These are phyloP conservation scores for Kodamaea sp. DNA, from an alignment of 1,139 yeast species.

Conservation along the genomic window DNA sequence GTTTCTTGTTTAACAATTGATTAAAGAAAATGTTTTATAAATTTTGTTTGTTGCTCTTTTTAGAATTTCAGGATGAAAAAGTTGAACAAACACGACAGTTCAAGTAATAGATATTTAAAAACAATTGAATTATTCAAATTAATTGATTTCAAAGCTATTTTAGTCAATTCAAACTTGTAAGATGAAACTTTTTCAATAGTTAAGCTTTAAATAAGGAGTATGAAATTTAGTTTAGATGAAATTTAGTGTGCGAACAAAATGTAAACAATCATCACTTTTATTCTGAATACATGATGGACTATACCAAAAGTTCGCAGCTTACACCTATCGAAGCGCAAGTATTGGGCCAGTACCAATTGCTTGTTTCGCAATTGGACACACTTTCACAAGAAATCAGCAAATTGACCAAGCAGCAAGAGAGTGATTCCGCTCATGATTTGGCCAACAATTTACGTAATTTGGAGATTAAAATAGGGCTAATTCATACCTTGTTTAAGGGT, in stretches of 20 bases:
- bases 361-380: slow-evolving; percentile 40
- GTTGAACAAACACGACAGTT: too few relatives aligned
- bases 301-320: slow-evolving; percentile 27
- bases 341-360: slow-evolving; percentile 44
- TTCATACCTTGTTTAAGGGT: slow-evolving; percentile 64
- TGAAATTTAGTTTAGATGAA: slow-evolving; percentile 1
- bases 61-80: background rate
- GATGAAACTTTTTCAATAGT: too few relatives aligned
- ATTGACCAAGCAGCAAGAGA: slow-evolving; percentile 19
- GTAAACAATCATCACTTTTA: background rate
- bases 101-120: too few relatives aligned
- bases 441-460: slow-evolving; percentile 51
- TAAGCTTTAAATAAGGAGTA: background rate
- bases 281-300: slow-evolving; percentile 19
- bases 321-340: slow-evolving; percentile 39
- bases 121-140: too few relatives aligned
- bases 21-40: too few relatives aligned
- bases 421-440: slow-evolving; percentile 28
- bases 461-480: slow-evolving; percentile 61
- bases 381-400: slow-evolving; percentile 32
- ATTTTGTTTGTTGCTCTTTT: slow-evolving; percentile 1
- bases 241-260: background rate
- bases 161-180: too few relatives aligned
- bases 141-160: too few relatives aligned
- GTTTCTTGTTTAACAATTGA: too few relatives aligned